A percentile compares a stretch with the other conserved stretches of the same genome.
These are phyloP conservation scores for Planoprotostelium fungivorum DNA, from an alignment of 78 protist genomes.

Conservation along the genomic window DNA sequence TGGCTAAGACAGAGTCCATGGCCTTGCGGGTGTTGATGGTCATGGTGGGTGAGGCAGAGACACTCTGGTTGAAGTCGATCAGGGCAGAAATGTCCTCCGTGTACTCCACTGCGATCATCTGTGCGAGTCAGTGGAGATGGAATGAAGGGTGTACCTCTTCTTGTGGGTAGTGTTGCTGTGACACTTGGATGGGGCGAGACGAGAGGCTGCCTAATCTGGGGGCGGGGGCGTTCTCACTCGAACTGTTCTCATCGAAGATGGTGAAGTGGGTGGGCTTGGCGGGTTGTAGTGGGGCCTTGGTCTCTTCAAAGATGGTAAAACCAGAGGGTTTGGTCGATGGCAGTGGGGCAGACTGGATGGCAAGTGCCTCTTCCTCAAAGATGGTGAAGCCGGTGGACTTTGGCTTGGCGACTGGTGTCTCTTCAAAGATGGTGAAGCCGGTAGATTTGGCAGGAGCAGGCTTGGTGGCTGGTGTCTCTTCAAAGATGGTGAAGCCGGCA, in stretches of 20 bases:
- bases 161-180: too few relatives aligned
- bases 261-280: background rate
- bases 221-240: too few relatives aligned
- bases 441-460: background rate
- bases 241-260: background rate
- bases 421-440: background rate
- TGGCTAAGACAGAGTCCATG: constrained; percentile 40
- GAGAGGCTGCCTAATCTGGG: too few relatives aligned
- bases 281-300: background rate
- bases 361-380: background rate
- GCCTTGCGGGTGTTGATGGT: constrained; percentile 46
- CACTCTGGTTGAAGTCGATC: background rate
- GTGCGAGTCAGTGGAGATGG: background rate
- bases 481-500: background rate
- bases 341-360: background rate
- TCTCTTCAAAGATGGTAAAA: background rate
- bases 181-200: too few relatives aligned
- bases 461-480: background rate
- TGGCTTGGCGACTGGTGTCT: background rate
- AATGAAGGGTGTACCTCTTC: too few relatives aligned
- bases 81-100: background rate
- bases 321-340: background rate
- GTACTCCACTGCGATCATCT: background rate
- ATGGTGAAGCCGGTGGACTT: background rate
- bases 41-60: constrained; percentile 45